Base-by-base conservation (phyloP, 2,329 filamentous ascomycete genomes). In the Sphaerostilbella broomeana region DNA sequence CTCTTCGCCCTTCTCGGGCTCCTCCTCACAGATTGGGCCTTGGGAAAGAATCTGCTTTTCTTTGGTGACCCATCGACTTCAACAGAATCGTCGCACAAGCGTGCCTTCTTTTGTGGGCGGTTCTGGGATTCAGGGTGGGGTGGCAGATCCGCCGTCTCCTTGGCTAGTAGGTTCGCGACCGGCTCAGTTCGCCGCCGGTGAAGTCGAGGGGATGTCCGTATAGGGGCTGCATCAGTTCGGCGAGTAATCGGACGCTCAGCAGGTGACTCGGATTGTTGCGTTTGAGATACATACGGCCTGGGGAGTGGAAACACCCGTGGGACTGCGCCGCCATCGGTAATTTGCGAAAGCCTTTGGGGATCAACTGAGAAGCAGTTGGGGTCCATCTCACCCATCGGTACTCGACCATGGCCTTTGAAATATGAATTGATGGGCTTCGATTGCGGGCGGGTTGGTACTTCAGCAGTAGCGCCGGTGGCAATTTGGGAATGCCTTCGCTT, bases 301-400 rank as follows among this genome's bases (percentile, higher is more conserved):
- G 75, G 75, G 6, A 79, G 60, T 3, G 75, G 75, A 43, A 76
- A 79, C 0, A 79, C 73, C 1, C 75, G 67, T 3, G 75, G 71
- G 5, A 68, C 68, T 22, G 69, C 54, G 4, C 68, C 73, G 40
- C 69, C 68, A 17, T 67, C 60, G 0, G 72, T 73, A 40, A 74
- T 58, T 38, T 61, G 62, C n/a, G 68, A 62, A 43, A 73, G 59
- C 44, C 66, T 61, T 19, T 69, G 55, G 11, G 67, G 61, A 42
- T 79, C 70, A 10, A 76, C 63, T 11, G 67, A 60, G 49, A 79
- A 79, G 52, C 73, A 78, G 45, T 79, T 79, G 26, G 71, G 63
- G 36, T 79, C 74, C 75, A 79, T 79, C 50, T 76, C 73, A n/a
- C 70, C 75, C 51, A 79, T 69, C 0, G 75, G 72, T 42, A 77